Percentiles rank a stretch among this genome's conserved stretches.
phyloP scores from a whole-genome alignment of 805 yeast genomes.

The Lipomyces lipofer region DNA sequence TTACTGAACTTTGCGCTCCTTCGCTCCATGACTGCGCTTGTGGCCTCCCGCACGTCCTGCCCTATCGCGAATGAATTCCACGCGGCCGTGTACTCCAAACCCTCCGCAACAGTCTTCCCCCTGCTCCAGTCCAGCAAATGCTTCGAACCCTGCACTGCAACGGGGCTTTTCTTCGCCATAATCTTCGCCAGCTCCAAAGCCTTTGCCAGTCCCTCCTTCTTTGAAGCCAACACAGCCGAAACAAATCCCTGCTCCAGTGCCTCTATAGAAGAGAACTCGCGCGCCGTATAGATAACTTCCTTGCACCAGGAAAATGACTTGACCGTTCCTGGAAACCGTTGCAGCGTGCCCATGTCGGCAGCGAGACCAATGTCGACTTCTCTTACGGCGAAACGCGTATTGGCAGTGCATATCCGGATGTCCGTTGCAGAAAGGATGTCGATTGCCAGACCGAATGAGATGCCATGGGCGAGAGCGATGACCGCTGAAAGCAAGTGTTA shows the following conservation, averaged over 20 bases:
- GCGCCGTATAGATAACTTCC: constrained; percentile 65
- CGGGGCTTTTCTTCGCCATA: constrained; percentile 51
- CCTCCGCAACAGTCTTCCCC: constrained; percentile 46
- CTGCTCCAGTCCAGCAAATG: constrained; percentile 49
- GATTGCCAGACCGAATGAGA: constrained; percentile 63
- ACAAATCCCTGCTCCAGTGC: constrained; percentile 60
- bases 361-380: constrained; percentile 74
- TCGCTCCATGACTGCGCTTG: not conserved
- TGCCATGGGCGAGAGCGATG: constrained; percentile 66
- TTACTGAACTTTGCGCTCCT: constrained; percentile 10
- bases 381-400: constrained; percentile 57
- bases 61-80: constrained; percentile 47
- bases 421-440: constrained; percentile 63
- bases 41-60: constrained; percentile 8
- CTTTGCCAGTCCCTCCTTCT: constrained; percentile 50
- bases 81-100: constrained; percentile 54
- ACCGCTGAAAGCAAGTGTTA: constrained; percentile 46
- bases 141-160: constrained; percentile 69
- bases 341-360: constrained; percentile 78
- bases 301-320: constrained; percentile 58
- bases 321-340: constrained; percentile 58
- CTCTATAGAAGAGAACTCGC: constrained; percentile 53
- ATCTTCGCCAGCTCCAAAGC: constrained; percentile 53
- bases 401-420: constrained; percentile 57
- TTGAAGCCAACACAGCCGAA: constrained; percentile 48